These are phyloP conservation scores for Clitocybe nebularis DNA, from an alignment of 1,284 basidiomycete genomes.

Conservation along the genomic window DNA sequence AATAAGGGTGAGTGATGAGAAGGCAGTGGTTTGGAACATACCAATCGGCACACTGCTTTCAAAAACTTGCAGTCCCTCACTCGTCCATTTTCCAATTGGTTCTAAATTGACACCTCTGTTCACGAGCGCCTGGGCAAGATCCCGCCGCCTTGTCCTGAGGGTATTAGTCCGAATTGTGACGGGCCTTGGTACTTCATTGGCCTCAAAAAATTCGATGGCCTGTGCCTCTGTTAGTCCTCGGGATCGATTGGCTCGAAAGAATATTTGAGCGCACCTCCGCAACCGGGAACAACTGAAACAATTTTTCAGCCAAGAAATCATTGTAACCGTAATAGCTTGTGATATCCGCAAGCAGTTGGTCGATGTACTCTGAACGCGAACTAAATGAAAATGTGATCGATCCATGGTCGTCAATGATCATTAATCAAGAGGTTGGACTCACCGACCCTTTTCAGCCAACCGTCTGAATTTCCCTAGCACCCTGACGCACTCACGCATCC, in stretches of 20 bases:
- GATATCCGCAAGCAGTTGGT: slow-evolving; percentile 87
- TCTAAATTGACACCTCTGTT: slow-evolving; percentile 97
- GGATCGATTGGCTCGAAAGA: slow-evolving; percentile 2
- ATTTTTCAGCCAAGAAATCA: slow-evolving; percentile 89
- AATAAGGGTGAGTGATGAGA: slow-evolving; percentile 3
- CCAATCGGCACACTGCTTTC: slow-evolving; percentile 95
- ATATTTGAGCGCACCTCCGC: slow-evolving; percentile 74
- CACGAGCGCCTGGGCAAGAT: slow-evolving; percentile 92
- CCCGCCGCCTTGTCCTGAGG: slow-evolving; percentile 87
- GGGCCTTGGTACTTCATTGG: slow-evolving; percentile 94
- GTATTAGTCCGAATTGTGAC: slow-evolving; percentile 99
- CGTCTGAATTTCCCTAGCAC: slow-evolving; percentile 76
- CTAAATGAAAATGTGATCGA: slow-evolving; percentile 36
- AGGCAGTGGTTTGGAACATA: slow-evolving; percentile 20
- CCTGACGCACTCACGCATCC: slow-evolving; percentile 86
- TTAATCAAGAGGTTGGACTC: slow-evolving; percentile 25
- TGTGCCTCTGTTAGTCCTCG: slow-evolving; percentile 27
- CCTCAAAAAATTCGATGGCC: slow-evolving; percentile 98
- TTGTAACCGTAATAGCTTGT: slow-evolving; percentile 98
- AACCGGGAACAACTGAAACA: slow-evolving; percentile 92
- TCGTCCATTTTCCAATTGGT: slow-evolving; percentile 98
- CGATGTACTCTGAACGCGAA: slow-evolving; percentile 84
- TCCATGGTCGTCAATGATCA: slow-evolving; percentile 6
- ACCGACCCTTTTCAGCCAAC: slow-evolving; percentile 70
- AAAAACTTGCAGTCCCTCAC: slow-evolving; percentile 97